These are phyloP conservation scores for Beta corolliflora DNA, from an alignment of 179 eudicot species.

Conservation along the genomic window DNA sequence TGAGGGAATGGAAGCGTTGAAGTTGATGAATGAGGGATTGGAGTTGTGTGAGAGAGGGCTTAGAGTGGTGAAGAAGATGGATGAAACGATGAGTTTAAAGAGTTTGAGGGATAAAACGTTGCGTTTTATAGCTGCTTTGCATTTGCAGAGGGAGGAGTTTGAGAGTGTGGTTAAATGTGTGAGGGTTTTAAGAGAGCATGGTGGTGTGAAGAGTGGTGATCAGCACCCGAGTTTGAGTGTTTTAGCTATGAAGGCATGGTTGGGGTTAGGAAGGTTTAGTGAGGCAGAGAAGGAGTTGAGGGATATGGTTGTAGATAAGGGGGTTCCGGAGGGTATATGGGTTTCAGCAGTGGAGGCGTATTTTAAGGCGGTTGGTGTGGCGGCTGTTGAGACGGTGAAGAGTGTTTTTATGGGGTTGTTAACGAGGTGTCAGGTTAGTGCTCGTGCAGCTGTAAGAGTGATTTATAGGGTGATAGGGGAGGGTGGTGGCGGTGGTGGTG, in stretches of 20 bases:
- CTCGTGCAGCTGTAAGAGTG: slow-evolving; percentile 69
- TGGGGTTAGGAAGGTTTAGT: slow-evolving; percentile 74
- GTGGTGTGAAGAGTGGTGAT: slow-evolving; percentile 39
- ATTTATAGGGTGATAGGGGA: slow-evolving; percentile 74
- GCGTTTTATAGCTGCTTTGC: slow-evolving; percentile 84
- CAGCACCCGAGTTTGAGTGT: slow-evolving; percentile 93
- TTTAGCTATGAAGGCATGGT: slow-evolving; percentile 92
- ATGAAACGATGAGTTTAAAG: slow-evolving; percentile 62
- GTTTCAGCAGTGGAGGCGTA: slow-evolving; percentile 83
- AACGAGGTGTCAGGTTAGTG: slow-evolving; percentile 78
- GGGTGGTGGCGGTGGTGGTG: slow-evolving; percentile 38
- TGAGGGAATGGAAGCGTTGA: slow-evolving; percentile 61
- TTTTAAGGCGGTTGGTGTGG: slow-evolving; percentile 78
- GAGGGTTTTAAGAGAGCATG: slow-evolving; percentile 69
- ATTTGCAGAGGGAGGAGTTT: slow-evolving; percentile 81
- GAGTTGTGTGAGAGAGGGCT: slow-evolving; percentile 85
- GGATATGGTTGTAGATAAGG: slow-evolving; percentile 70
- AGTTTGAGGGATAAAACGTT: slow-evolving; percentile 58
- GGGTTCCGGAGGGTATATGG: slow-evolving; percentile 86
- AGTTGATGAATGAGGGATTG: slow-evolving; percentile 84
- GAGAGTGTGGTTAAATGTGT: slow-evolving; percentile 93
- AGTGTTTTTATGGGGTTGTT: slow-evolving; percentile 77
- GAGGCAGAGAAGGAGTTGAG: slow-evolving; percentile 95
- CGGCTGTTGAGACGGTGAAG: slow-evolving; percentile 76
- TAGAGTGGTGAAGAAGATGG: slow-evolving; percentile 64